These are phyloP conservation scores for Plectosphaerella sp. DNA, from an alignment of 2,329 filamentous ascomycete genomes.

Conservation along the genomic window DNA sequence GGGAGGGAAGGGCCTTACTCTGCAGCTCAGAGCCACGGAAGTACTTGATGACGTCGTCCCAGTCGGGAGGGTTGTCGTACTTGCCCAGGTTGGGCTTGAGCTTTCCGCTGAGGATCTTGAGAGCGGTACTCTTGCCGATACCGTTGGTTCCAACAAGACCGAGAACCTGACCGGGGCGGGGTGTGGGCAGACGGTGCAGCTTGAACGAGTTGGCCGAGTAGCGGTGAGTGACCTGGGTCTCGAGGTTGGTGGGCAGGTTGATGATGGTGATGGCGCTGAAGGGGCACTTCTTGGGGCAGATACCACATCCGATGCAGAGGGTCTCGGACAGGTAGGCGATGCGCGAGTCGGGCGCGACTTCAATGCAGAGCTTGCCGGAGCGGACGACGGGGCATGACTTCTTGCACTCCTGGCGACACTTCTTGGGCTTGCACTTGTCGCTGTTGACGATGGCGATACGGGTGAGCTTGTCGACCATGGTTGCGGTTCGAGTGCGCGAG, in stretches of 20 bases:
- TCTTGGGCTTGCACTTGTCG: conserved; percentile 75
- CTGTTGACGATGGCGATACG: conserved; percentile 98
- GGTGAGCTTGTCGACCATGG: conserved; percentile 91
- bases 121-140: conserved; percentile 99
- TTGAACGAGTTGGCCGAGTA: conserved; percentile 99
- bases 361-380: conserved; percentile 95
- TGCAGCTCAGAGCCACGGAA: conserved; percentile 97
- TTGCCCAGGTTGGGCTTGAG: conserved; percentile 95
- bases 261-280: conserved; percentile 99
- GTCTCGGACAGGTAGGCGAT: conserved; percentile 98
- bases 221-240: conserved; percentile 95
- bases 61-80: conserved; percentile 95
- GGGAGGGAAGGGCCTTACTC: conserved; percentile 53
- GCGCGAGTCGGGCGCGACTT: conserved; percentile 82
- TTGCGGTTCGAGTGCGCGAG: conserved; percentile 24
- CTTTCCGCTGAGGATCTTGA: conserved; percentile 98
- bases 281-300: conserved; percentile 98
- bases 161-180: conserved; percentile 88
- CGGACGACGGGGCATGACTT: conserved; percentile 97
- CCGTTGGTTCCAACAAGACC: conserved; percentile 98
- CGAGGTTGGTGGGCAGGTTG: conserved; percentile 98
- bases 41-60: conserved; percentile 98
- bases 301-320: conserved; percentile 97
- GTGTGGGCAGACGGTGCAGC: conserved; percentile 93
- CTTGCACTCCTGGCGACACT: conserved; percentile 99